Evolutionary conservation across 148 eudicot genomes (phyloP).

Genomic region (Arbutus unedo): DNA sequence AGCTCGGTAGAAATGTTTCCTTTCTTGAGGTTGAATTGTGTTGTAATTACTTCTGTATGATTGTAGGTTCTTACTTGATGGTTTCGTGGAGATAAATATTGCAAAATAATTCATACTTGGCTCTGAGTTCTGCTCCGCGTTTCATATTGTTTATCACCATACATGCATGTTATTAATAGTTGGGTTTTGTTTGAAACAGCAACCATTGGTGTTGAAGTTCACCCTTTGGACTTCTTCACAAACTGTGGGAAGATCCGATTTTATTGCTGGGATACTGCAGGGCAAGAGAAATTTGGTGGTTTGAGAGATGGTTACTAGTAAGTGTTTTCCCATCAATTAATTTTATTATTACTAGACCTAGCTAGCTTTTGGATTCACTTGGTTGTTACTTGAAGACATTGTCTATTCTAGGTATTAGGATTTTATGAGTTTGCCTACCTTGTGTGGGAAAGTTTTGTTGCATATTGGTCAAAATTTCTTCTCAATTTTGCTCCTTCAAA

Average conservation of each 20-base stretch:
- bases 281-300: slow-evolving; percentile 45
- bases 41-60: not conserved
- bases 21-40: not conserved
- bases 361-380: not conserved
- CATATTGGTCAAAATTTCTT: not conserved
- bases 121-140: not conserved
- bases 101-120: not conserved
- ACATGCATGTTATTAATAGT: slow-evolving; percentile 1
- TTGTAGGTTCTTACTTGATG: not conserved
- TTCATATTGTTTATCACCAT: not conserved
- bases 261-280: slow-evolving; percentile 45
- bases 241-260: slow-evolving; percentile 27
- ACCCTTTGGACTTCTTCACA: slow-evolving; percentile 37
- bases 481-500: not conserved
- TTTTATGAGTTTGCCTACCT: not conserved
- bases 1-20: not conserved
- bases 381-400: not conserved
- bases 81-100: not conserved
- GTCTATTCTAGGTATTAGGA: not conserved
- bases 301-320: slow-evolving; percentile 42
- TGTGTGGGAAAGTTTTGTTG: not conserved
- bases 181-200: slow-evolving; percentile 21
- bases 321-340: not conserved
- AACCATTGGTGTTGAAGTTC: slow-evolving; percentile 42
- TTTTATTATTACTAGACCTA: not conserved